A percentile compares a stretch with the other conserved stretches of the same genome.
Conservation (phyloP, 495 filamentous ascomycete species). For the Podospora anserina region DNA sequence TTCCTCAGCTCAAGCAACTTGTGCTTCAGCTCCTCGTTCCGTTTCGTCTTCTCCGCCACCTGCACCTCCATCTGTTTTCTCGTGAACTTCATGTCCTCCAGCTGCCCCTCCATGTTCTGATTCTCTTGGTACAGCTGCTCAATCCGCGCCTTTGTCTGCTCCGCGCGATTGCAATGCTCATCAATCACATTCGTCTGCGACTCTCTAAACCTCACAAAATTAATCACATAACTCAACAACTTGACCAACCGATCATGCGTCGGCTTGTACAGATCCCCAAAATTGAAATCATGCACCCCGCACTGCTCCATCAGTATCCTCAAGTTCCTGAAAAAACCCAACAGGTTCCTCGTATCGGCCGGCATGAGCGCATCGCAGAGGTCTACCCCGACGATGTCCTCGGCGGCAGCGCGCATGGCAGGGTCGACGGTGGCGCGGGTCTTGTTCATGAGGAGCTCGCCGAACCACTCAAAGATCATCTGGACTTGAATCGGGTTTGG, state of each 20-base stretch:
- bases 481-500: constrained; percentile 91
- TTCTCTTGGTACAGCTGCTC: constrained; percentile 84
- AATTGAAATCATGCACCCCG: constrained; percentile 88
- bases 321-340: constrained; percentile 86
- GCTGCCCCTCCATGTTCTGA: constrained; percentile 72
- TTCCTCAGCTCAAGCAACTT: constrained; percentile 70
- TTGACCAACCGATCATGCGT: constrained; percentile 82
- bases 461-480: constrained; percentile 96
- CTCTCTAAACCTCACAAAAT: constrained; percentile 95
- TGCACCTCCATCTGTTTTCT: constrained; percentile 72
- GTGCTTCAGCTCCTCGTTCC: constrained; percentile 81
- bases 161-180: constrained; percentile 85
- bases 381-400: constrained; percentile 70
- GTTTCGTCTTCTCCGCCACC: constrained; percentile 72
- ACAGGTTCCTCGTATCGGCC: constrained; percentile 80
- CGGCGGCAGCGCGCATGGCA: constrained; percentile 84
- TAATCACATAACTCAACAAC: constrained; percentile 95
- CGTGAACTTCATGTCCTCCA: constrained; percentile 76
- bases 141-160: constrained; percentile 79
- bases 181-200: constrained; percentile 81
- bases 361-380: constrained; percentile 73
- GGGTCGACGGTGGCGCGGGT: constrained; percentile 89
- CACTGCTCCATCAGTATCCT: constrained; percentile 77
- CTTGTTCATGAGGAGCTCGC: constrained; percentile 85
- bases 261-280: constrained; percentile 83